These are phyloP conservation scores for Syzygium jambos DNA, from an alignment of 345 rosid species.

Conservation along the genomic window DNA sequence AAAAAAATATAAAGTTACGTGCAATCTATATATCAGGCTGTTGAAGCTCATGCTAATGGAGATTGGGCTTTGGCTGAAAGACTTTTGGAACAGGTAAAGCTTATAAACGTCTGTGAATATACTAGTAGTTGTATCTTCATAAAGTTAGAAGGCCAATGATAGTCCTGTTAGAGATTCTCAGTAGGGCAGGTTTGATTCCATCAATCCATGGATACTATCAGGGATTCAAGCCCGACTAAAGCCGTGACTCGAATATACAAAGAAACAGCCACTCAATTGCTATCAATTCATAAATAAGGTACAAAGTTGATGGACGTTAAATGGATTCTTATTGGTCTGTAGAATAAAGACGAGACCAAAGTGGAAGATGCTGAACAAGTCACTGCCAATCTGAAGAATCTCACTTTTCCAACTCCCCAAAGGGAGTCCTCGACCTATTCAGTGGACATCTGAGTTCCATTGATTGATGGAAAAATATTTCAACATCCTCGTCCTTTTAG, in stretches of 20 bases:
- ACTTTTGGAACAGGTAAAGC: background rate
- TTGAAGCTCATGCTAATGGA: constrained; percentile 28
- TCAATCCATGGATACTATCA: background rate
- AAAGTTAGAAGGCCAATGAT: background rate
- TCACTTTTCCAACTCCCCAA: background rate
- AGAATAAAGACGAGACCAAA: background rate
- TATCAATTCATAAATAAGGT: background rate
- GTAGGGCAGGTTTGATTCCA: background rate
- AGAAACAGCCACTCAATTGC: background rate
- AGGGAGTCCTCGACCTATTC: background rate
- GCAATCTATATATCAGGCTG: constrained; percentile 32
- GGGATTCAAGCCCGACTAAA: background rate
- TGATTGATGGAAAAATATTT: background rate
- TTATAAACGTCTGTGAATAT: background rate
- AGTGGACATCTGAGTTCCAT: background rate
- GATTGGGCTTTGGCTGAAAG: constrained; percentile 6
- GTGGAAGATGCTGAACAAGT: background rate
- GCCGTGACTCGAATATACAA: background rate
- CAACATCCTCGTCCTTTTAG: background rate
- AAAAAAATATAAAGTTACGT: background rate
- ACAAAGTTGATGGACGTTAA: background rate
- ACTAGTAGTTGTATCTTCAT: background rate
- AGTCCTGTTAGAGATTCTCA: background rate
- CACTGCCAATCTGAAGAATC: background rate
- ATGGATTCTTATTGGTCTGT: background rate